These are phyloP conservation scores for Boletus rex-veris DNA, from an alignment of 768 basidiomycete genomes.

Conservation along the genomic window DNA sequence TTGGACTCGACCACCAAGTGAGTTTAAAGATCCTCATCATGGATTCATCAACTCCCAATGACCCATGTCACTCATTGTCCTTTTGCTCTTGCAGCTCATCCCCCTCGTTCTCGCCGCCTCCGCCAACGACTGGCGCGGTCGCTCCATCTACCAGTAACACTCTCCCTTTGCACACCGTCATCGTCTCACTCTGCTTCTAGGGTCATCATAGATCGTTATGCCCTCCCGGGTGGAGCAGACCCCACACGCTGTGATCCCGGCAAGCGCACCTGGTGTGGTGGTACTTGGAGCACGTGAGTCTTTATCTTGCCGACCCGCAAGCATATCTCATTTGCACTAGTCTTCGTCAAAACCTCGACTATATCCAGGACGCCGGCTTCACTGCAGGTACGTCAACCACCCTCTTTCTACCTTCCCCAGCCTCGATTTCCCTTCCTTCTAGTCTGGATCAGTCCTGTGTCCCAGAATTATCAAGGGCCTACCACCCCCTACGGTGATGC, in stretches of 20 bases:
- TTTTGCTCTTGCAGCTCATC: neutral
- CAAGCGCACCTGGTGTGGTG: constrained; percentile 15
- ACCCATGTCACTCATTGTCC: no score
- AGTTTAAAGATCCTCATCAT: no score
- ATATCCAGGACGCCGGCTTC: constrained; percentile 79
- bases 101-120: constrained; percentile 8
- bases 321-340: constrained; percentile 23
- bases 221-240: constrained; percentile 9
- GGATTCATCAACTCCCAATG: neutral
- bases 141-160: constrained; percentile 15
- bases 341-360: constrained; percentile 75
- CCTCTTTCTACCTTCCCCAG: neutral
- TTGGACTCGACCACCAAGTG: no score
- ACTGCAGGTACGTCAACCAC: constrained; percentile 52
- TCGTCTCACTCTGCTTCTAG: neutral
- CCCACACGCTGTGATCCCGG: constrained; percentile 8
- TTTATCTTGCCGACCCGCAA: no score
- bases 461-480: constrained; percentile 72
- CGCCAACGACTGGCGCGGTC: constrained; percentile 12
- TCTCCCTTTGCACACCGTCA: neutral
- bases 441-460: constrained; percentile 86
- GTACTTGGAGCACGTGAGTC: constrained; percentile 14
- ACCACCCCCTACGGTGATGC: constrained; percentile 72
- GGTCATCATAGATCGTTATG: constrained; percentile 13
- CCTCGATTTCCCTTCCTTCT: neutral